Base-by-base conservation (phyloP, 805 yeast species). In the Candida palmyrensis region DNA sequence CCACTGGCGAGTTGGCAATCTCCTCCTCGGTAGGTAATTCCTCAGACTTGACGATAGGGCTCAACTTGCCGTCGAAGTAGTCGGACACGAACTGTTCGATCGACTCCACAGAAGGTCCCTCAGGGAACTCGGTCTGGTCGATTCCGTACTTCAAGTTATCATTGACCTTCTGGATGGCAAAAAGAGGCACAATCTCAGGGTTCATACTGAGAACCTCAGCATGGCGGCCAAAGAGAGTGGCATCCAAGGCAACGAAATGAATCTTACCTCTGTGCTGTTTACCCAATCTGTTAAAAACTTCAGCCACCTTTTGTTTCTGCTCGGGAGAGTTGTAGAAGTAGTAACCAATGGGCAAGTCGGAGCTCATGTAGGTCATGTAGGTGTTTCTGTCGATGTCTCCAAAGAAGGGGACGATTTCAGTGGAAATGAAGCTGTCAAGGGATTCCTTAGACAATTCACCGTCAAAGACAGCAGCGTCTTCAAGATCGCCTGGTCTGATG, bases 201-300 rank as follows among this genome's bases (percentile, higher is more conserved):
- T 79, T 69, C 76, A 89, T 75, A 71, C 83, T 86, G 57, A 92
- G 73, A 62, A 78, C 76, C 52, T 75, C 81, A 37, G 96, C 96
- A 55, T 90, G 97, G 60, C 73, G 76, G 44, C 96, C 96, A 56
- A 66, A 92, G 50, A 66, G 66, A 35, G 68, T 53, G 37, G 95
- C 95, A 51, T 90, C 89, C 49, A 92, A 70, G 62, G 90, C 94
- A 45, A 84, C 96, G 59, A 92, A 80, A 68, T 83, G 85, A 46
- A 88, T 60, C 54, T 76, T 72, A 42, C 95, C 96, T 68, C 86
- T 77, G 64, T 73, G 70, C 55, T 75, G 64, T 66, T 81, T 79
- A 50, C 90, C 94, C 51, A 83, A 64, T 35, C 77, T 72, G 40
- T 55, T 62, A 49, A 89, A 71, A 33, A 66, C 53, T 27, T 68